Conservation (phyloP, 2,329 filamentous ascomycete species). For the Plenodomus tracheiphilus region DNA sequence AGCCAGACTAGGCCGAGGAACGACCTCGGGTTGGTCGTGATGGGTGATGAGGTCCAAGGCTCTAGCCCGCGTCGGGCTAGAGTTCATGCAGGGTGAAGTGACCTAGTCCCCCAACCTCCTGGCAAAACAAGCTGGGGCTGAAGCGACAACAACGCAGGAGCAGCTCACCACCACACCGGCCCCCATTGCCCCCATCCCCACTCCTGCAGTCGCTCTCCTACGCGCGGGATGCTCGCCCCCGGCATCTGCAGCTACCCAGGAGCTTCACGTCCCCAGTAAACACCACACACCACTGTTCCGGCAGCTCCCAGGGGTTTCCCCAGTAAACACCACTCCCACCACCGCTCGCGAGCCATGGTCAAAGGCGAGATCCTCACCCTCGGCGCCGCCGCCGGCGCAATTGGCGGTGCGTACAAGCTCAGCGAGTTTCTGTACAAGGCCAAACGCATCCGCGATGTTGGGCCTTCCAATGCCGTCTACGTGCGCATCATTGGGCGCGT, state of each 20-base stretch:
- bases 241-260: slow-evolving; percentile 32
- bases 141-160: slow-evolving; percentile 16
- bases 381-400: slow-evolving; percentile 37
- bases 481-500: slow-evolving; percentile 45
- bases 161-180: slow-evolving; percentile 20
- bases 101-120: slow-evolving; percentile 20
- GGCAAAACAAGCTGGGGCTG: slow-evolving; percentile 23
- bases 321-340: not conserved
- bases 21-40: slow-evolving; percentile 24
- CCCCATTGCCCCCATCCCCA: slow-evolving; percentile 11
- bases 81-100: slow-evolving; percentile 1
- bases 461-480: slow-evolving; percentile 44
- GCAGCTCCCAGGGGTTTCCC: slow-evolving; percentile 6
- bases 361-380: slow-evolving; percentile 38
- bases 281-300: slow-evolving; percentile 6
- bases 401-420: slow-evolving; percentile 45
- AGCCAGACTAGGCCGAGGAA: not conserved
- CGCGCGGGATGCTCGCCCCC: slow-evolving; percentile 40
- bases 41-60: slow-evolving; percentile 15
- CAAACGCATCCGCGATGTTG: slow-evolving; percentile 43
- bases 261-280: slow-evolving; percentile 26
- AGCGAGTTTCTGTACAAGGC: slow-evolving; percentile 42
- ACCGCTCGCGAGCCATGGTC: slow-evolving; percentile 34
- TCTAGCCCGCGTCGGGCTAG: slow-evolving; percentile 9
- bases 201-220: slow-evolving; percentile 21